Evolutionary conservation across 1,284 basidiomycete species (phyloP), one percentile per base, ranked within the genome.

Genomic region (Heterobasidion annosum): DNA sequence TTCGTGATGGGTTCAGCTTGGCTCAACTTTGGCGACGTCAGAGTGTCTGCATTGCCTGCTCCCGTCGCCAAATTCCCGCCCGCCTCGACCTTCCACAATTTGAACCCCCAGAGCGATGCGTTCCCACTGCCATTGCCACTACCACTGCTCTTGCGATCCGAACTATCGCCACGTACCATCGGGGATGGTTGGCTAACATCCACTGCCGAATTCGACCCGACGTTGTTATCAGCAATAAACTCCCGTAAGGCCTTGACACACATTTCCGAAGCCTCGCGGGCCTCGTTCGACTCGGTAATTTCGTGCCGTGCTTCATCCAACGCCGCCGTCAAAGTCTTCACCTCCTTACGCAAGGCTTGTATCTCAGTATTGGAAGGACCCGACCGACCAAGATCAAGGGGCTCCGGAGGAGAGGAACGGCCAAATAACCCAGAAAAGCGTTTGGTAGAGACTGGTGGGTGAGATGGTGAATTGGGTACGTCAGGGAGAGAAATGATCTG

Each of bases 241-340:
- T 86, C 87, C 42, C 92, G 78, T 37, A 97, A 71, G 0, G 88
- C 89, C 54, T 81, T 82, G 57, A 90, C 83, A 64, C 91, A 94
- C 2, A 78, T 79, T 60, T 97, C 93, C n/a, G 86, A 90, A 8
- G 93, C 93, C 63, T 90, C 83, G 47, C 83, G 77, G 2, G 90
- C 91, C 67, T 97, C 93, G 56, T 81, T 86, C 1, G 85, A 78
- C 63, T 95, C 92, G 33, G 67, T 70, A 19, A 94, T 70, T 57
- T 91, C 86, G 54, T 79, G 75, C 57, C 81, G 79, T 5, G 82
- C 75, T 42, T 77, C 76, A 37, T 85, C 82, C 40, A 96, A 68
- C 54, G 85, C 79, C 15, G 74, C 66, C 59, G 81, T 83, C 50
- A 85, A 60, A 3, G 73, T 62, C 49, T 69, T 68, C 43, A 93